Percentiles rank a stretch among this genome's conserved stretches.
Conservation (phyloP, 2,329 filamentous ascomycete genomes). For the Colletotrichum kahawae region DNA sequence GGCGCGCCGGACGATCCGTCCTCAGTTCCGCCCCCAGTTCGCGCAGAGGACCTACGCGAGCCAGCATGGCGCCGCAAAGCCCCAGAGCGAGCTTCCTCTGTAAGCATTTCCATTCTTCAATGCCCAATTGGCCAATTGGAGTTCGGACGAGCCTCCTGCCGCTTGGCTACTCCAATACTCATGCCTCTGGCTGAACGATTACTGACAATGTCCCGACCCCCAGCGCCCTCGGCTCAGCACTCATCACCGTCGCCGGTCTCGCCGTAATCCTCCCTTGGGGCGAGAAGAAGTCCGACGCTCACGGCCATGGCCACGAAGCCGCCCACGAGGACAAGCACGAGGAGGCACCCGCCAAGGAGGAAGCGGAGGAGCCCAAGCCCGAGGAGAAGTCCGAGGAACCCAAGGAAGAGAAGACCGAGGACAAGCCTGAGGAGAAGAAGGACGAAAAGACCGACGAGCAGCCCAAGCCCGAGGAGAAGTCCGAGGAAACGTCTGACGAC, state of each 20-base stretch:
- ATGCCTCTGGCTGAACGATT: neutral
- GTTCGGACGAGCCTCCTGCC: neutral
- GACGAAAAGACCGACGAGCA: conserved; percentile 24
- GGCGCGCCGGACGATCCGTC: conserved; percentile 17
- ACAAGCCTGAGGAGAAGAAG: conserved; percentile 21
- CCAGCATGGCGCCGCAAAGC: conserved; percentile 16
- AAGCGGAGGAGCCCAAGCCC: conserved; percentile 29
- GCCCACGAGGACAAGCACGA: conserved; percentile 8
- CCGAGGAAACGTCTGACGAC: conserved; percentile 13
- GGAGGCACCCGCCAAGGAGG: conserved; percentile 21
- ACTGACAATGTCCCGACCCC: neutral
- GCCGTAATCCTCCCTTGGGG: conserved; percentile 17
- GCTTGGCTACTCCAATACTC: neutral
- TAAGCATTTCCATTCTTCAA: neutral
- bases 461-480: conserved; percentile 2
- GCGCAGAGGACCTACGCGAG: conserved; percentile 19
- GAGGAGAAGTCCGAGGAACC: conserved; percentile 25
- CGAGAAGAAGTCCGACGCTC: neutral
- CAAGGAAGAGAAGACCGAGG: conserved; percentile 14
- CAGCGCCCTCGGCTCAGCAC: conserved; percentile 6
- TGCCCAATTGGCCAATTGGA: neutral
- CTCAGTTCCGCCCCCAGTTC: conserved; percentile 12
- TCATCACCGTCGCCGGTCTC: conserved; percentile 8
- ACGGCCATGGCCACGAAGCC: conserved; percentile 10
- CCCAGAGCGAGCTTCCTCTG: conserved; percentile 19